Evolutionary conservation across 2,329 filamentous ascomycete species (phyloP), one percentile per base, ranked within the genome.

Genomic region (Colletotrichum karsti): DNA sequence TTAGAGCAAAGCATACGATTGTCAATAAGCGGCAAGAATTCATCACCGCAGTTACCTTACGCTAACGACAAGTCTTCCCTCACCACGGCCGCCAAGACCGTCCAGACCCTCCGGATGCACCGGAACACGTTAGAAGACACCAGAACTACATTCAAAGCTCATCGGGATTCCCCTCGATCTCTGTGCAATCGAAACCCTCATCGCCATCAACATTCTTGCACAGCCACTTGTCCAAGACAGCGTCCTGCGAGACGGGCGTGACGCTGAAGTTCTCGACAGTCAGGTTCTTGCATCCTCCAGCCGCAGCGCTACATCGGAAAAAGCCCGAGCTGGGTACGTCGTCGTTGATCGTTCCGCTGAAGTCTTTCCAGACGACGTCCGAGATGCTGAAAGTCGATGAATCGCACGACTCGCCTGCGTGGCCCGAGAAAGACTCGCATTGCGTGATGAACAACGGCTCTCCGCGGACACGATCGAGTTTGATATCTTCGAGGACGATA

Each of bases 341-440:
- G 30, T 71, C 55, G 39, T 57, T 68, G n/a, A 73, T 73, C 54
- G 75, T 77, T n/a, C 77, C 77, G 28, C 50, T 70, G 22, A 79
- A 71, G 12, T 69, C 67, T 5, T 65, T 70, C 72, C 75, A 79
- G 2, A 72, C 70, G 4, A 79, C 55, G 42, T 77, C 60, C 20
- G 63, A 68, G 42, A 80, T 73, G 69, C 74, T 74, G 59, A 78
- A 79, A 59, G 72, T 69, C 57, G 74, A 77, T 24, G 76, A 75
- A 70, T 80, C 73, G 70, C 78, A 80, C 63, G 77, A 74, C 69
- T 77, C 72, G 30, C 78, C 78, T 2, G 72, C 72, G 58, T 72
- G 73, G 41, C 78, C 77, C 10, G 76, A 75, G 67, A 77, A 79
- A 44, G 78, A 74, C 69, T 79, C 78, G 62, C 78, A 80, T 67